Conservation (phyloP, 1,284 basidiomycete species). For the Sphaerobolus stellatus region DNA sequence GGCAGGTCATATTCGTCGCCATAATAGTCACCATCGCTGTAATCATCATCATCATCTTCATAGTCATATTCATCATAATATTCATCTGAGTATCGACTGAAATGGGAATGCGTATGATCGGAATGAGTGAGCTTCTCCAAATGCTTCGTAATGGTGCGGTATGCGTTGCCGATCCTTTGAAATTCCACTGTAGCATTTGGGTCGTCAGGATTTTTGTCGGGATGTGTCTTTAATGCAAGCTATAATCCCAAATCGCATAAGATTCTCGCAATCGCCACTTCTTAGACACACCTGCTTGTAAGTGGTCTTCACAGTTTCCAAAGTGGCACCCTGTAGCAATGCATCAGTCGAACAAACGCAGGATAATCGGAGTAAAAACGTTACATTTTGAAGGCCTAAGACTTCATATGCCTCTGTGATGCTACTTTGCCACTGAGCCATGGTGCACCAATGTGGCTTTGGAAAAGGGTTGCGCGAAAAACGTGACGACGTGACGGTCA, state of each 20-base stretch:
- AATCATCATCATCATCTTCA: slow-evolving; percentile 14
- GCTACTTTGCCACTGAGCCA: slow-evolving; percentile 37
- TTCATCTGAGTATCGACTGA: slow-evolving; percentile 30
- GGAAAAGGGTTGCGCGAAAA: slow-evolving; percentile 16
- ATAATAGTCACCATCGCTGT: slow-evolving; percentile 31
- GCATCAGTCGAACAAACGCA: neutral
- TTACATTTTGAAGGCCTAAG: slow-evolving; percentile 62
- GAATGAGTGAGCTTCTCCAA: slow-evolving; percentile 40
- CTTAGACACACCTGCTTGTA: slow-evolving; percentile 58
- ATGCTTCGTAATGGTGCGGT: slow-evolving; percentile 57
- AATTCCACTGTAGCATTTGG: slow-evolving; percentile 65
- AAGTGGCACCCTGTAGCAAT: slow-evolving; percentile 47
- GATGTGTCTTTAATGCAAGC: slow-evolving; percentile 67
- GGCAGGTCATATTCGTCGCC: slow-evolving; percentile 30
- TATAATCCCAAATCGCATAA: slow-evolving; percentile 24
- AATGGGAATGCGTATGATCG: slow-evolving; percentile 21
- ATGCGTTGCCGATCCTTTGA: slow-evolving; percentile 66
- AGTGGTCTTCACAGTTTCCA: slow-evolving; percentile 61
- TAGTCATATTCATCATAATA: slow-evolving; percentile 35
- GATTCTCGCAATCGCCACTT: neutral
- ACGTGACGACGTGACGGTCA: slow-evolving; percentile 29
- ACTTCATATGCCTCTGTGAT: slow-evolving; percentile 52
- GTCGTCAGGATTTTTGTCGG: slow-evolving; percentile 69
- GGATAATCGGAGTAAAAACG: slow-evolving; percentile 14
- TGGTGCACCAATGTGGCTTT: slow-evolving; percentile 21